Evolutionary conservation across 1,284 basidiomycete genomes (phyloP), one percentile per base, ranked within the genome.

Genomic region (Boletus subluridellus): DNA sequence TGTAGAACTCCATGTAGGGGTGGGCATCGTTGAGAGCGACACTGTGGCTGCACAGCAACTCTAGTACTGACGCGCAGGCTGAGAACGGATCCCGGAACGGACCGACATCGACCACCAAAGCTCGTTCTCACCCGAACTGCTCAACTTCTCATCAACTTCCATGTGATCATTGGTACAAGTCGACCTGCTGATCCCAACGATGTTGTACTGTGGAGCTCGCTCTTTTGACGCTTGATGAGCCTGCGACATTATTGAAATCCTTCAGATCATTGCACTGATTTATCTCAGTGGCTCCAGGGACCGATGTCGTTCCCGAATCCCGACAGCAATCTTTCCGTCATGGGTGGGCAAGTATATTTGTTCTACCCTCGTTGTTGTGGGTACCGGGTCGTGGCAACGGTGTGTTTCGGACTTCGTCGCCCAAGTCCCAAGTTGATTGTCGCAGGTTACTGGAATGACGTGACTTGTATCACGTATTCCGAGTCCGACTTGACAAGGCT

Each of bases 1-100:
- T 35, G 86, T 76, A 24, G 86, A 71, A 66, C 82, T 89, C 87
- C 87, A 90, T 44, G 63, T 51, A 30, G 55, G 55, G 32, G 82
- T 79, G 48, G 80, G 78, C 83, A 88, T 87, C 47, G 64, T 59
- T 39, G 52, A 50, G 37, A 57, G 37, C 9, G 37, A 52, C 34
- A 51, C 14, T 21, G 21, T 5, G 30, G 46, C 30, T 35, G 46
- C 63, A 53, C 60, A 57, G 56, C 54, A 64, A 55, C 41, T 4
- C 49, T 48, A 38, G 15, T 28, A 14, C 35, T 14, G 10, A 28
- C 12, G 50, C 44, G 28, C 8, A 14, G 32, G 52, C 39, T n/a
- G 28, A 49, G 17, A 41, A 35, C 34, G 21, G 21, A 10, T 21
- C 14, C 50, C 65, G 65, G 63, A 44, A 50, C 59, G 54, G 67